Evolutionary conservation across 345 rosid species (phyloP).

Genomic region (Pugionium dolabratum): DNA sequence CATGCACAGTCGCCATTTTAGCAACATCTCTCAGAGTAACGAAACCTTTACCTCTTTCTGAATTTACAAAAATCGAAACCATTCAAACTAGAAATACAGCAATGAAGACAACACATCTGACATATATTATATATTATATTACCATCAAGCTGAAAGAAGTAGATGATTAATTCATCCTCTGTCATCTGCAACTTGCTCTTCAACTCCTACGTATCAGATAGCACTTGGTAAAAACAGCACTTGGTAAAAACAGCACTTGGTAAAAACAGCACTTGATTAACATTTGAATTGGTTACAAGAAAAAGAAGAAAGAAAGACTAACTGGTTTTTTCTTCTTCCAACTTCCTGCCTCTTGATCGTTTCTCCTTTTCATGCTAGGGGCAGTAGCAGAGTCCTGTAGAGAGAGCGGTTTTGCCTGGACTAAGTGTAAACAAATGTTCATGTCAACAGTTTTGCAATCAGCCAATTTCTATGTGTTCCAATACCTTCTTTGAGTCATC

Average conservation of each 20-base stretch:
- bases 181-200: constrained; percentile 72
- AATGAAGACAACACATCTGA: background rate
- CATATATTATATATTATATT: constrained; percentile 17
- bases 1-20: constrained; percentile 59
- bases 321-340: constrained; percentile 57
- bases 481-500: constrained; percentile 59
- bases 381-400: constrained; percentile 47
- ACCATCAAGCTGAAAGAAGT: constrained; percentile 88
- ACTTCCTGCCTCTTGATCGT: constrained; percentile 37
- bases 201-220: constrained; percentile 41
- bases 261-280: background rate
- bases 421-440: background rate
- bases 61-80: constrained; percentile 23
- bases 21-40: constrained; percentile 54
- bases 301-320: too few relatives aligned
- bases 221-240: background rate
- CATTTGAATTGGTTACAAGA: too few relatives aligned
- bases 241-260: background rate
- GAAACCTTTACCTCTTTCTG: constrained; percentile 67
- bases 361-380: constrained; percentile 41
- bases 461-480: background rate
- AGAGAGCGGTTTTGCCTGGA: constrained; percentile 79
- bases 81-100: background rate
- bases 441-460: too few relatives aligned
- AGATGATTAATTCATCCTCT: constrained; percentile 69